Evolutionary conservation across 257 asterid species (phyloP).

Genomic region (Salvia rosmarinus): DNA sequence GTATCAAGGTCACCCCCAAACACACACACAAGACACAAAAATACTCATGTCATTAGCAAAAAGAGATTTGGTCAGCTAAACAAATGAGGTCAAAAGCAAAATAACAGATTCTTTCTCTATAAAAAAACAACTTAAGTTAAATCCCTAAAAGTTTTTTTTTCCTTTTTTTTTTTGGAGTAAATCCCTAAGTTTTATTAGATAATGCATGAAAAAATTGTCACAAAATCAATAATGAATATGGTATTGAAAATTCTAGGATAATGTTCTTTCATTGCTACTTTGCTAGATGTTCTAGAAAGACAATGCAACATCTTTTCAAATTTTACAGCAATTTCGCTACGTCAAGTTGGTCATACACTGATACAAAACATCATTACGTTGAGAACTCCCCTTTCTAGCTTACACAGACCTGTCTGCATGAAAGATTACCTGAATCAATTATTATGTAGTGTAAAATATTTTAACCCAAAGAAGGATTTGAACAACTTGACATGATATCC

Average conservation of each 20-base stretch:
- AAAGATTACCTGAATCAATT: background rate
- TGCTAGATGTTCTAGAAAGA: background rate
- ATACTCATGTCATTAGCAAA: background rate
- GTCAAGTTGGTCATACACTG: background rate
- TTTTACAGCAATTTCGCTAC: background rate
- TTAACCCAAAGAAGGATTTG: background rate
- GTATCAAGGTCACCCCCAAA: too few species aligned
- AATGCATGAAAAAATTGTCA: background rate
- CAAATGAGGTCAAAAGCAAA: background rate
- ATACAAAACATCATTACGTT: background rate
- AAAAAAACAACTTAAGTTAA: too few species aligned
- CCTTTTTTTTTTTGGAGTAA: too few species aligned
- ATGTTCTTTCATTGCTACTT: background rate
- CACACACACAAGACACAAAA: too few species aligned
- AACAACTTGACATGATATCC: conserved; percentile 4
- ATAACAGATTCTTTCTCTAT: too few species aligned
- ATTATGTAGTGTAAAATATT: background rate
- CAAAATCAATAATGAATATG: background rate
- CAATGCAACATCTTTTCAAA: background rate
- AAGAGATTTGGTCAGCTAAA: background rate
- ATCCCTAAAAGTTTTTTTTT: too few species aligned
- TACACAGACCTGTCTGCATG: background rate
- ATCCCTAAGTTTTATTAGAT: too few species aligned
- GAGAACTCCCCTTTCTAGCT: background rate
- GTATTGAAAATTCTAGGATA: background rate